These are phyloP conservation scores for Neurospora sublineolata DNA, from an alignment of 495 filamentous ascomycete genomes.

Conservation along the genomic window DNA sequence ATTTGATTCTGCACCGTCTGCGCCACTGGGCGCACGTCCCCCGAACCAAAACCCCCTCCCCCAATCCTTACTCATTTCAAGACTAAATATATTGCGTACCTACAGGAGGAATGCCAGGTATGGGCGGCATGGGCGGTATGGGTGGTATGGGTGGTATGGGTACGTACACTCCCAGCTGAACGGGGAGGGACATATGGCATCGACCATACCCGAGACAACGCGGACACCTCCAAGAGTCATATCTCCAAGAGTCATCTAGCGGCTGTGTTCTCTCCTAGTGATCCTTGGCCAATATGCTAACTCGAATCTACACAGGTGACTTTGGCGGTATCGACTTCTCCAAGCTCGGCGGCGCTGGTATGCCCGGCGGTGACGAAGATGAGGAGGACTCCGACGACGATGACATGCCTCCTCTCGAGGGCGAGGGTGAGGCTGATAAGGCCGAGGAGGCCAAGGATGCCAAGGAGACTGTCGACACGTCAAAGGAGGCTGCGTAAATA, in stretches of 20 bases:
- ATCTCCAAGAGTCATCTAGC: not conserved
- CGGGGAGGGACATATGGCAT: not conserved
- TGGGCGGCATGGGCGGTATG: slow-evolving; percentile 18
- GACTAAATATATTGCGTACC: slow-evolving; percentile 7
- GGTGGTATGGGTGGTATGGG: slow-evolving; percentile 21
- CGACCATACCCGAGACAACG: slow-evolving; percentile 3
- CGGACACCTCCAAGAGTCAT: not conserved
- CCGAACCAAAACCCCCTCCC: not conserved
- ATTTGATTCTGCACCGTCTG: not conserved
- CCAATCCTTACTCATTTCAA: not conserved
- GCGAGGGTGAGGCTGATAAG: slow-evolving; percentile 30
- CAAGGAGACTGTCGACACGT: slow-evolving; percentile 13
- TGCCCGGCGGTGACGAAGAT: slow-evolving; percentile 41
- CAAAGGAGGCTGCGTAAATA: slow-evolving; percentile 16
- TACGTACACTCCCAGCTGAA: slow-evolving; percentile 23
- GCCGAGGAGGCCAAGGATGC: slow-evolving; percentile 27
- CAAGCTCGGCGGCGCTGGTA: slow-evolving; percentile 62
- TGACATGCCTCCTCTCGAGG: slow-evolving; percentile 31
- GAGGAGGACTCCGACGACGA: slow-evolving; percentile 45
- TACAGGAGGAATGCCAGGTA: slow-evolving; percentile 35
- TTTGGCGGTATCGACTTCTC: slow-evolving; percentile 79
- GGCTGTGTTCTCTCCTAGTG: not conserved
- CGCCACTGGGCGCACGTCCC: not conserved
- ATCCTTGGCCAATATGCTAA: not conserved
- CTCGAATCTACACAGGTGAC: slow-evolving; percentile 29